Conservation (phyloP, 139 green algal genomes). For the Raphidocelis subcapitata region DNA sequence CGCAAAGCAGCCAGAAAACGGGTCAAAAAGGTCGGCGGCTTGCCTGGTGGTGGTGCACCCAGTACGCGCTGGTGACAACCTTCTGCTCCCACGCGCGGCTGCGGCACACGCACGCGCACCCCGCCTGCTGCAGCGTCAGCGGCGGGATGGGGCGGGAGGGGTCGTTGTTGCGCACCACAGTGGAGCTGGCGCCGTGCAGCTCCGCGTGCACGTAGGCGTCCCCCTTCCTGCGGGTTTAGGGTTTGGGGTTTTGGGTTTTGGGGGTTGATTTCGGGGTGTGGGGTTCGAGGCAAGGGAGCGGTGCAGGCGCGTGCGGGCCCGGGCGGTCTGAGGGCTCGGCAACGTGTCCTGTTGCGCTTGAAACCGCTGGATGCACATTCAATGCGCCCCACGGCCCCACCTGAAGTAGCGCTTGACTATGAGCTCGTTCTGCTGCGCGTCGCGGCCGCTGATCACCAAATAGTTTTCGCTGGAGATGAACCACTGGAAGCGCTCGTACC, state of each 20-base stretch:
- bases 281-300: too few relatives aligned
- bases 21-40: neutral
- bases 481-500: conserved; percentile 98
- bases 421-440: conserved; percentile 97
- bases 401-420: conserved; percentile 83
- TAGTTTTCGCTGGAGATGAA: conserved; percentile 95
- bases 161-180: conserved; percentile 62
- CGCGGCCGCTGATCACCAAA: conserved; percentile 85
- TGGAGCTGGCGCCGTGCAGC: conserved; percentile 89
- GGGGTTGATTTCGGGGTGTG: too few relatives aligned
- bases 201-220: conserved; percentile 95
- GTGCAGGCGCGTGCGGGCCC: too few relatives aligned
- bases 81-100: conserved; percentile 90
- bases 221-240: conserved; percentile 29
- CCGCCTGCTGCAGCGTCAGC: conserved; percentile 81
- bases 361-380: too few relatives aligned
- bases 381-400: neutral
- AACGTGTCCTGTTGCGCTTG: too few relatives aligned
- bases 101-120: conserved; percentile 84
- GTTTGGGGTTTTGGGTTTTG: too few relatives aligned
- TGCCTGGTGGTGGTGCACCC: conserved; percentile 90
- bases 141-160: conserved; percentile 57
- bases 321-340: too few relatives aligned
- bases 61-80: conserved; percentile 92
- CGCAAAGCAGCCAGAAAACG: neutral